Conservation (phyloP, 2,329 filamentous ascomycete genomes). For the Paraphaeosphaeria minitans region DNA sequence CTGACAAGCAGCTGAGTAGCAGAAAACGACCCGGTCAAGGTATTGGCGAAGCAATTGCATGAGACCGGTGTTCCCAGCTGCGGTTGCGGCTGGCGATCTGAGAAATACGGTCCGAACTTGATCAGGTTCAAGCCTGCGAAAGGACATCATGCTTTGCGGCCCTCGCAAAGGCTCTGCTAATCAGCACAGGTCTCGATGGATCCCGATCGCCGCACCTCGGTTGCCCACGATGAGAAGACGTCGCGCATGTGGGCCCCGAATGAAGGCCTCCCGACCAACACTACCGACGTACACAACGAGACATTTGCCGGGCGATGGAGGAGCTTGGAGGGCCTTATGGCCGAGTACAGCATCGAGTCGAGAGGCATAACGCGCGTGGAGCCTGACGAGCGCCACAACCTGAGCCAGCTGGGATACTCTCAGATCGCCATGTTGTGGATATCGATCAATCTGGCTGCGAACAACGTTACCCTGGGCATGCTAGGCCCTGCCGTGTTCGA, state of each 20-base stretch:
- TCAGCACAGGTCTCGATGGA: slow-evolving; percentile 41
- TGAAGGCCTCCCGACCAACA: slow-evolving; percentile 29
- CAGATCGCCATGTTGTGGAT: slow-evolving; percentile 66
- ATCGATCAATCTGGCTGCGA: slow-evolving; percentile 66
- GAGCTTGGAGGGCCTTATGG: slow-evolving; percentile 49
- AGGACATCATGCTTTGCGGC: slow-evolving; percentile 56
- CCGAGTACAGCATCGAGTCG: slow-evolving; percentile 62
- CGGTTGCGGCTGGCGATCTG: slow-evolving; percentile 45
- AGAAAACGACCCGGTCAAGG: slow-evolving; percentile 44
- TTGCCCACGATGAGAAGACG: slow-evolving; percentile 26
- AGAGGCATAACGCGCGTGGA: slow-evolving; percentile 65
- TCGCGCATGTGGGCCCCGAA: slow-evolving; percentile 31
- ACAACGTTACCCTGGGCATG: slow-evolving; percentile 69
- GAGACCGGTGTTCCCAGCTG: slow-evolving; percentile 44
- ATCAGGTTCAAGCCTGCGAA: slow-evolving; percentile 60
- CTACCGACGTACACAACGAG: slow-evolving; percentile 6
- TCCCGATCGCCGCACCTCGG: slow-evolving; percentile 13
- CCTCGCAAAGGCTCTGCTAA: slow-evolving; percentile 37
- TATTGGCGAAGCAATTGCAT: slow-evolving; percentile 43
- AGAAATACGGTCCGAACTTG: slow-evolving; percentile 62
- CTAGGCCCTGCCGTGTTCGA: slow-evolving; percentile 64
- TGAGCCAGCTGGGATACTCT: slow-evolving; percentile 58
- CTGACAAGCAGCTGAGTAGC: slow-evolving; percentile 38
- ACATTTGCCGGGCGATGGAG: slow-evolving; percentile 25
- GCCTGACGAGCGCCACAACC: slow-evolving; percentile 59